Evolutionary conservation across 73 alveolate genomes (phyloP).

Genomic region (Blepharisma stoltei): DNA sequence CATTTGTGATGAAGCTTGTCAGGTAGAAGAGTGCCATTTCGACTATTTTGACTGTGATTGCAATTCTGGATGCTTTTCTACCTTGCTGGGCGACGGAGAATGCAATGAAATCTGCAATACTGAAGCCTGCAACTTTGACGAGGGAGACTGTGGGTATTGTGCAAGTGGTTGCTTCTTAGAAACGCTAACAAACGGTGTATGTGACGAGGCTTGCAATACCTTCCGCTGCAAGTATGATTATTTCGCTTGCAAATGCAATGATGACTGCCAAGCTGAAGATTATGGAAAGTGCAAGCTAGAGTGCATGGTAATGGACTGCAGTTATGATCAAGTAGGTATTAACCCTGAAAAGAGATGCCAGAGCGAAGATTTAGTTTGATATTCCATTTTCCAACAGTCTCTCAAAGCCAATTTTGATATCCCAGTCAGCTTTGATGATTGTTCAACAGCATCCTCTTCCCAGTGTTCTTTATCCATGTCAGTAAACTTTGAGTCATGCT

Average conservation of each 20-base stretch:
- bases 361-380: no score
- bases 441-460: no score
- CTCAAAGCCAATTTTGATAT: no score
- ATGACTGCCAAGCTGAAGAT: no score
- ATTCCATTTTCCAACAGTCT: no score
- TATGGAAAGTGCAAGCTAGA: no score
- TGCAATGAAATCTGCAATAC: conserved; percentile 20
- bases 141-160: not conserved
- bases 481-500: no score
- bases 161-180: conserved; percentile 5
- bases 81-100: not conserved
- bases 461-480: no score
- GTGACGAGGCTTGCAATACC: conserved; percentile 27
- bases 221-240: not conserved
- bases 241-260: not conserved
- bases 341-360: no score
- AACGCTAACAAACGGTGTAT: not conserved
- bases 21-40: not conserved
- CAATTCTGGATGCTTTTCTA: not conserved
- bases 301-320: no score
- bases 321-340: no score
- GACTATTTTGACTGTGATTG: conserved; percentile 21
- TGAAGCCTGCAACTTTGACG: not conserved
- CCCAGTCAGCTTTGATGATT: no score
- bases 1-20: conserved; percentile 24